Conservation (phyloP, 257 asterid species). For the Solanum peruvianum region DNA sequence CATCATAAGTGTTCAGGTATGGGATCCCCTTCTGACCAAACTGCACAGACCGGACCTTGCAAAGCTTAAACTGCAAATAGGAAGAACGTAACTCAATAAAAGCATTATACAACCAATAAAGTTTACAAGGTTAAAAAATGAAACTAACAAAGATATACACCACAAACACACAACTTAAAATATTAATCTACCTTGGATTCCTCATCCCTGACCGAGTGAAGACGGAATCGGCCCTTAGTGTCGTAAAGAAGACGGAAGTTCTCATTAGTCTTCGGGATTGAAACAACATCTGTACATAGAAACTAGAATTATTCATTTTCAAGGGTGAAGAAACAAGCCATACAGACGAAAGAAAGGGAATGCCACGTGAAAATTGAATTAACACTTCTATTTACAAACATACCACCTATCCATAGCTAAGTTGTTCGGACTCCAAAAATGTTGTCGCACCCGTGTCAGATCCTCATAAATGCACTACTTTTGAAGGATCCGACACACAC, state of each 20-base stretch:
- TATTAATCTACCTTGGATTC: conserved; percentile 25
- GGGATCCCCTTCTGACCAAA: conserved; percentile 6
- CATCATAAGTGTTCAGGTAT: conserved; percentile 1
- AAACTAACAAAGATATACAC: not conserved
- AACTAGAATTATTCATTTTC: not conserved
- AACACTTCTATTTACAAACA: not conserved
- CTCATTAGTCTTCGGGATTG: conserved; percentile 46
- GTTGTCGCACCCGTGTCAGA: no score
- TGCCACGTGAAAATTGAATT: not conserved
- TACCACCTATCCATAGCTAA: not conserved
- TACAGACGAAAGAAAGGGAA: not conserved
- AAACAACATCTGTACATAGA: conserved; percentile 27
- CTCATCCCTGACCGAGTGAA: conserved; percentile 23
- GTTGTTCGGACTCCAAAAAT: no score
- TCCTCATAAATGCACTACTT: no score
- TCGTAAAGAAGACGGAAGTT: conserved; percentile 32
- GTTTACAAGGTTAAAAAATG: not conserved
- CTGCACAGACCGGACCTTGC: conserved; percentile 5
- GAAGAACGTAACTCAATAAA: not conserved
- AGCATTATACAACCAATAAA: not conserved
- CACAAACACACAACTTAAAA: not conserved
- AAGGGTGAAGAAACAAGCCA: not conserved
- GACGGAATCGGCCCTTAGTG: not conserved
- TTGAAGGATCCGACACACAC: no score
- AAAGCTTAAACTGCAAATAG: conserved; percentile 5